phyloP scores from a whole-genome alignment of 1,284 basidiomycete species.

The Dichomitus squalens region DNA sequence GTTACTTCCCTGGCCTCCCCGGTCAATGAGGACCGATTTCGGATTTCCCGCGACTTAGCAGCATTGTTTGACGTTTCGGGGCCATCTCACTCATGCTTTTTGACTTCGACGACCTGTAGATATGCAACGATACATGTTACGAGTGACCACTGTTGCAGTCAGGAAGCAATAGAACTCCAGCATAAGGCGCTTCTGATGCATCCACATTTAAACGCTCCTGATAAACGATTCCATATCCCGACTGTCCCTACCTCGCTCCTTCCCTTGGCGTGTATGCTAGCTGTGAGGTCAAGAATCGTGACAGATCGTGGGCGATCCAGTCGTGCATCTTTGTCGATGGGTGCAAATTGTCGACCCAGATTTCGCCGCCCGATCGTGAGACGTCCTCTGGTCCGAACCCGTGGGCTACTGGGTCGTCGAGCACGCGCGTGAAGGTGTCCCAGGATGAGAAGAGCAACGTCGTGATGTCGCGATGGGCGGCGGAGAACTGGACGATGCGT shows the following conservation, averaged over 20 bases:
- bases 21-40: too few relatives aligned
- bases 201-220: neutral
- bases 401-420: slow-evolving; percentile 46
- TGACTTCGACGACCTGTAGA: too few relatives aligned
- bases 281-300: slow-evolving; percentile 24
- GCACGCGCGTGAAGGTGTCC: slow-evolving; percentile 46
- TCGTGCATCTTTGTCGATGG: slow-evolving; percentile 33
- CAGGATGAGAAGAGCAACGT: slow-evolving; percentile 52
- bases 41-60: too few relatives aligned
- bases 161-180: neutral
- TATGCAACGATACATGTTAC: too few relatives aligned
- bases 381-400: slow-evolving; percentile 42
- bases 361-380: slow-evolving; percentile 35
- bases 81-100: too few relatives aligned
- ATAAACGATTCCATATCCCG: too few relatives aligned
- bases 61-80: too few relatives aligned
- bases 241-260: neutral
- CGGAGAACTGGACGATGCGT: slow-evolving; percentile 38
- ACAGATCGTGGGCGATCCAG: slow-evolving; percentile 30
- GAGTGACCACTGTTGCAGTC: too few relatives aligned
- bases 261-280: slow-evolving; percentile 4
- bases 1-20: too few relatives aligned
- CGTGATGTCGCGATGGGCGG: slow-evolving; percentile 45
- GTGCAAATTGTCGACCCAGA: slow-evolving; percentile 52
- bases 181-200: too few relatives aligned